These are phyloP conservation scores for Gossypium laxum DNA, from an alignment of 441 rosid genomes.

Conservation along the genomic window DNA sequence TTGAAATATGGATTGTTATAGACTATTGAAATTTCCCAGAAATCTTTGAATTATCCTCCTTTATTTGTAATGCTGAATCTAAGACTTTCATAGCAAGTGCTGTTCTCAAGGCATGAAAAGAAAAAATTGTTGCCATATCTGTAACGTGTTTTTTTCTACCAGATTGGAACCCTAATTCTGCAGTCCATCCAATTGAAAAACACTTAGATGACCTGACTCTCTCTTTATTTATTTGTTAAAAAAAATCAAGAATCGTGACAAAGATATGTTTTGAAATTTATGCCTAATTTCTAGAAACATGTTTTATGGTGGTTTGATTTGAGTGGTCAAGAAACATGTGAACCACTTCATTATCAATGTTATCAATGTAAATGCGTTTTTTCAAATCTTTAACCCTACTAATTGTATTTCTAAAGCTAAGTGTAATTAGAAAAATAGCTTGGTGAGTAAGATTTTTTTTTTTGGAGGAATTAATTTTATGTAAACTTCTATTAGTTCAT, in stretches of 20 bases:
- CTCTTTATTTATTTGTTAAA: neutral
- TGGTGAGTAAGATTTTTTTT: too few species aligned
- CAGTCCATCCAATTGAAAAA: neutral
- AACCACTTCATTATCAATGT: neutral
- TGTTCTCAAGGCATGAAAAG: neutral
- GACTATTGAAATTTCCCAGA: neutral
- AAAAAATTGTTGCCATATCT: neutral
- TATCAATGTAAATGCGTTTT: neutral
- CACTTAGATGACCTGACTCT: neutral
- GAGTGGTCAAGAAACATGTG: neutral
- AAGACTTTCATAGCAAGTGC: neutral
- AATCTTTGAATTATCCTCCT: neutral
- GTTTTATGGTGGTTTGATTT: neutral
- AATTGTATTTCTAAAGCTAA: neutral
- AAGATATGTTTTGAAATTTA: neutral
- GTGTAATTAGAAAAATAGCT: neutral
- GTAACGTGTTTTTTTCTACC: neutral
- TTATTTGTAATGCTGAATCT: neutral
- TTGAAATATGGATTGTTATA: too few species aligned
- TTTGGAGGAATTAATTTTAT: too few species aligned
- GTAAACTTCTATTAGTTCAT: too few species aligned
- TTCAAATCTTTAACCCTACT: neutral
- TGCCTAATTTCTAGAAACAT: neutral
- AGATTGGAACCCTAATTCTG: neutral
- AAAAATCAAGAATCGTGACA: neutral